Evolutionary conservation across 2,329 filamentous ascomycete genomes (phyloP).

Genomic region (Colletotrichum orchidophilum): DNA sequence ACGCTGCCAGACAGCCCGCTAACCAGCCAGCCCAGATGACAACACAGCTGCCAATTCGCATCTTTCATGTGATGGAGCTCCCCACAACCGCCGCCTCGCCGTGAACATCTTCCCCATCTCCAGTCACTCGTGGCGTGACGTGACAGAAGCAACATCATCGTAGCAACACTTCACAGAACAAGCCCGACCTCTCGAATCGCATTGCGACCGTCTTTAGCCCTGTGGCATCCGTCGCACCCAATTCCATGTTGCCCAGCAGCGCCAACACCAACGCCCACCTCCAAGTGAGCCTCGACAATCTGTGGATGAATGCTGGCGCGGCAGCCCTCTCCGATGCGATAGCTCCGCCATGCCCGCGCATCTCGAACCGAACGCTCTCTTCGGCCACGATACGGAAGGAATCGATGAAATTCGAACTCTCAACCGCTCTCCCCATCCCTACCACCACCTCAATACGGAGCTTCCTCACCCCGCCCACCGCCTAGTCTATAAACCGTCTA

Average conservation of each 20-base stretch:
- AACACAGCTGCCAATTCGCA: constrained; percentile 22
- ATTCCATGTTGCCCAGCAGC: constrained; percentile 15
- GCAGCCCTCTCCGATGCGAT: constrained; percentile 32
- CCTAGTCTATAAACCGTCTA: constrained; percentile 36
- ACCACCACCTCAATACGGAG: constrained; percentile 68
- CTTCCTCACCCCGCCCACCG: constrained; percentile 61
- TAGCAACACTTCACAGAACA: not conserved
- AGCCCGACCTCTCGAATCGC: not conserved
- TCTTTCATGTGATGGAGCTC: constrained; percentile 35
- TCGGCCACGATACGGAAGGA: constrained; percentile 46
- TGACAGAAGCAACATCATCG: constrained; percentile 24
- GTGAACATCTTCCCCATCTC: not conserved
- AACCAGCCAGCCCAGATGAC: constrained; percentile 5
- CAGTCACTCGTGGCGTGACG: constrained; percentile 19
- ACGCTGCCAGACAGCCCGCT: constrained; percentile 8
- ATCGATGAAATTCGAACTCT: constrained; percentile 56
- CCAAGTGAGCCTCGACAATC: not conserved
- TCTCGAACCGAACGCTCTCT: constrained; percentile 47
- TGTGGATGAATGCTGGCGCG: constrained; percentile 17
- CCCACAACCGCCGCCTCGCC: constrained; percentile 22
- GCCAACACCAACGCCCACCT: not conserved
- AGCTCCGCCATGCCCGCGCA: constrained; percentile 58
- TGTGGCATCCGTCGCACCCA: not conserved
- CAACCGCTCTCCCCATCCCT: constrained; percentile 74
- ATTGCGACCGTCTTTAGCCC: not conserved